phyloP scores from a whole-genome alignment of 371 early-diverging fungal species.

The Mucor plumbeus region DNA sequence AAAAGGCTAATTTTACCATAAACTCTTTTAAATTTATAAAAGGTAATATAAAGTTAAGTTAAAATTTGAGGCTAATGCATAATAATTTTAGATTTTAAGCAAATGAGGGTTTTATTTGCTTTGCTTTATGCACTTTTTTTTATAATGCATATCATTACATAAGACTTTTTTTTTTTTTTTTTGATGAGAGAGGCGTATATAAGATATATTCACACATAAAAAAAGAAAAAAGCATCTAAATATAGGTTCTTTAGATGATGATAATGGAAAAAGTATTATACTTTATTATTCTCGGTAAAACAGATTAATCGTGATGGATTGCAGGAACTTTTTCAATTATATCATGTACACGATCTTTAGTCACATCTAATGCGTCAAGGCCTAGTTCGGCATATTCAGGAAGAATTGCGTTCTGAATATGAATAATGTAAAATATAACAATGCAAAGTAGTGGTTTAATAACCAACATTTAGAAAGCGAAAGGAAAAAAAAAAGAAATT shows the following conservation, averaged over 20 bases:
- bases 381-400: slow-evolving; percentile 1
- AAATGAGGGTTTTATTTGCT: too few species aligned
- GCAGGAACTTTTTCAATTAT: slow-evolving; percentile 14
- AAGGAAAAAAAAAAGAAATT: background rate
- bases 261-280: too few species aligned
- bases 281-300: background rate
- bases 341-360: slow-evolving; percentile 13
- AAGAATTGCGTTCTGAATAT: background rate
- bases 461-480: background rate
- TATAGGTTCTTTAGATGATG: background rate
- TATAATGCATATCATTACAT: too few species aligned
- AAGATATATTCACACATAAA: too few species aligned
- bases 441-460: background rate
- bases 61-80: background rate
- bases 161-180: too few species aligned
- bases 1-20: background rate
- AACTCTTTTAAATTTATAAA: background rate
- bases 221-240: background rate
- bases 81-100: too few species aligned
- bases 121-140: too few species aligned
- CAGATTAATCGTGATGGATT: slow-evolving; percentile 1
- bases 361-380: slow-evolving; percentile 6
- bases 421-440: background rate
- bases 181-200: too few species aligned
- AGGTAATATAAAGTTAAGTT: background rate